Evolutionary conservation across 2,329 filamentous ascomycete genomes (phyloP).

Genomic region (Blumeria graminis): DNA sequence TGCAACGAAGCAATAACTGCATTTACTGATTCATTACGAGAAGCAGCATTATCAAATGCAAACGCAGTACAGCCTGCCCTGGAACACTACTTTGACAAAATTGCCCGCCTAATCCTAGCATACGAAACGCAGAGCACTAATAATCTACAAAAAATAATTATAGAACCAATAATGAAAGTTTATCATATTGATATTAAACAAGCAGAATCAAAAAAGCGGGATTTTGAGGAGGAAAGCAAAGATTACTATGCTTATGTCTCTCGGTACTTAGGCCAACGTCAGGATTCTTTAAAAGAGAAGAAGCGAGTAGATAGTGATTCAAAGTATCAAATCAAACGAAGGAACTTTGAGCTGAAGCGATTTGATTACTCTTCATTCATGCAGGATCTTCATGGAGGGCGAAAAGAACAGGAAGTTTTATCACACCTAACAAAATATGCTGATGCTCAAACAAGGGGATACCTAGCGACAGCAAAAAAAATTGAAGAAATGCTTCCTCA

Average conservation of each 20-base stretch:
- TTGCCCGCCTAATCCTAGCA: slow-evolving; percentile 64
- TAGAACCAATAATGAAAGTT: slow-evolving; percentile 75
- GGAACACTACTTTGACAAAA: slow-evolving; percentile 96
- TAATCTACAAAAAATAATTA: slow-evolving; percentile 79
- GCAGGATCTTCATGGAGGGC: slow-evolving; percentile 96
- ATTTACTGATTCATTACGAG: slow-evolving; percentile 68
- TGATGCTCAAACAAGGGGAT: slow-evolving; percentile 65
- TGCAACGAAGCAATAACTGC: slow-evolving; percentile 67
- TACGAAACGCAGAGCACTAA: slow-evolving; percentile 69
- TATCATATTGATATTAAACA: slow-evolving; percentile 96
- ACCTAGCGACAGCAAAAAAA: slow-evolving; percentile 61
- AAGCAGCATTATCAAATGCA: slow-evolving; percentile 73
- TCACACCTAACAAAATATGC: slow-evolving; percentile 89
- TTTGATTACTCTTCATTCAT: slow-evolving; percentile 99
- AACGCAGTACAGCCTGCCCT: slow-evolving; percentile 93
- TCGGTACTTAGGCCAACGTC: slow-evolving; percentile 83
- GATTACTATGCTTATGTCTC: slow-evolving; percentile 94
- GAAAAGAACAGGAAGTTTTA: slow-evolving; percentile 90
- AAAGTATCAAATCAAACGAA: slow-evolving; percentile 83
- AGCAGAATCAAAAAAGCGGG: slow-evolving; percentile 85
- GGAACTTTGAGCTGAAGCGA: slow-evolving; percentile 87
- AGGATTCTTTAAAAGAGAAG: slow-evolving; percentile 92
- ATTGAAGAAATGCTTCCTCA: slow-evolving; percentile 73
- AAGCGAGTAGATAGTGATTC: slow-evolving; percentile 85
- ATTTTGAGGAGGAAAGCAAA: slow-evolving; percentile 96